Percentiles rank a stretch among this genome's conserved stretches.
phyloP scores from a whole-genome alignment of 139 green algal species.

The Asterochloris erici region DNA sequence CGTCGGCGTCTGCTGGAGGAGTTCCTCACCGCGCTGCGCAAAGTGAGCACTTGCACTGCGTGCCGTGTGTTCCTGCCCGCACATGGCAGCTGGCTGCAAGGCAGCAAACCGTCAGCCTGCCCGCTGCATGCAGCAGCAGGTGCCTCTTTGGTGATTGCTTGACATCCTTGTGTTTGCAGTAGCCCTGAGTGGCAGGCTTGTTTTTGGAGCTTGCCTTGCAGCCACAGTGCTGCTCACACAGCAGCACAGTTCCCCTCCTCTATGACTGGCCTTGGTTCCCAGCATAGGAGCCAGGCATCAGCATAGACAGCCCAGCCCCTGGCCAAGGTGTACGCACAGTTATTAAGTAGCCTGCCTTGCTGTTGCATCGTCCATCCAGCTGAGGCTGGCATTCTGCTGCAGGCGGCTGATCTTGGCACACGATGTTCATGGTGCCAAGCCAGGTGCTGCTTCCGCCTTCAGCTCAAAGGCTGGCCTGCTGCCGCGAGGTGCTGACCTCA shows the following conservation, averaged over 20 bases:
- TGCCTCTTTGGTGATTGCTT: background rate
- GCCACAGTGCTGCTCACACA: background rate
- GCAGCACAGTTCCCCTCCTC: too few relatives aligned
- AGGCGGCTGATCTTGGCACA: too few relatives aligned
- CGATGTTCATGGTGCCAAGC: too few relatives aligned
- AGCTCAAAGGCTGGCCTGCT: background rate
- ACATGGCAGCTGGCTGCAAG: background rate
- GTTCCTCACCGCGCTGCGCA: constrained; percentile 51
- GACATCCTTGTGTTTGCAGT: background rate
- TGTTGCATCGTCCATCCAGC: too few relatives aligned
- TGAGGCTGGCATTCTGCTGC: too few relatives aligned
- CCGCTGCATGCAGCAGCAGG: background rate
- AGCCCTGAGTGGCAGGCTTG: background rate
- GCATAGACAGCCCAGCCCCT: too few relatives aligned
- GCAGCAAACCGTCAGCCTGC: background rate
- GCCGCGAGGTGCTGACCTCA: background rate
- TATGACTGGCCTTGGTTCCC: too few relatives aligned
- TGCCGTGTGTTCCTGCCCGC: background rate
- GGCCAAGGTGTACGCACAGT: too few relatives aligned
- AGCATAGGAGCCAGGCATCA: too few relatives aligned
- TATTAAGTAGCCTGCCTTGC: too few relatives aligned
- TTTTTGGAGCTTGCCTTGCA: background rate
- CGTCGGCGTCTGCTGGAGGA: constrained; percentile 40
- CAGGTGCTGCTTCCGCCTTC: too few relatives aligned
- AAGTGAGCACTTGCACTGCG: constrained; percentile 26